These are phyloP conservation scores for Cicer chorassanicum DNA, from an alignment of 306 rosid genomes.

Conservation along the genomic window DNA sequence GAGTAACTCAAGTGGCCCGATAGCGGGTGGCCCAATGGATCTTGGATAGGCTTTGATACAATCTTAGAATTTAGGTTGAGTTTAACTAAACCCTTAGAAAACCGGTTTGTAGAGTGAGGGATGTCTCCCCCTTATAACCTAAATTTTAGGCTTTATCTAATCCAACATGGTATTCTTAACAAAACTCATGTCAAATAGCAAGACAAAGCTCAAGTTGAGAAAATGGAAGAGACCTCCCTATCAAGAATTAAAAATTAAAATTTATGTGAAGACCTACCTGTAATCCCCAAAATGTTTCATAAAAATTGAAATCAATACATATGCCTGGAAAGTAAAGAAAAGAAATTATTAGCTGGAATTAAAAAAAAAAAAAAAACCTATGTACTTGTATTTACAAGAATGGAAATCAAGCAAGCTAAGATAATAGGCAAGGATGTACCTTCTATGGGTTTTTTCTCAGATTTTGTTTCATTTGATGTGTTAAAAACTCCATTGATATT, in stretches of 20 bases:
- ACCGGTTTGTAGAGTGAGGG: too few species aligned
- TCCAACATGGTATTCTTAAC: too few species aligned
- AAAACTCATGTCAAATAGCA: conserved; percentile 16
- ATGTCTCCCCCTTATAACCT: too few species aligned
- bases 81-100: too few species aligned
- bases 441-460: conserved; percentile 86
- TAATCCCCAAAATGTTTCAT: conserved; percentile 96
- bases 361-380: conserved; percentile 16
- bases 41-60: too few species aligned
- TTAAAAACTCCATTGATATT: conserved; percentile 59
- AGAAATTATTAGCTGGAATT: conserved; percentile 26
- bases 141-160: too few species aligned
- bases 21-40: too few species aligned
- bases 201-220: conserved; percentile 20
- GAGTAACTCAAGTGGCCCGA: too few species aligned
- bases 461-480: conserved; percentile 94
- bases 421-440: conserved; percentile 56
- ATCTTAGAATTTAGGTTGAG: too few species aligned
- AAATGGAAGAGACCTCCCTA: conserved; percentile 8
- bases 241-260: conserved; percentile 38
- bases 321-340: conserved; percentile 65
- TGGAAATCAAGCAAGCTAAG: conserved; percentile 27
- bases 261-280: conserved; percentile 62
- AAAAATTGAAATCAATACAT: conserved; percentile 96
- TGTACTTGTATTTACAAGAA: conserved; percentile 31